phyloP scores from a whole-genome alignment of 805 yeast genomes.

The Starmerella ratchasimensis region DNA sequence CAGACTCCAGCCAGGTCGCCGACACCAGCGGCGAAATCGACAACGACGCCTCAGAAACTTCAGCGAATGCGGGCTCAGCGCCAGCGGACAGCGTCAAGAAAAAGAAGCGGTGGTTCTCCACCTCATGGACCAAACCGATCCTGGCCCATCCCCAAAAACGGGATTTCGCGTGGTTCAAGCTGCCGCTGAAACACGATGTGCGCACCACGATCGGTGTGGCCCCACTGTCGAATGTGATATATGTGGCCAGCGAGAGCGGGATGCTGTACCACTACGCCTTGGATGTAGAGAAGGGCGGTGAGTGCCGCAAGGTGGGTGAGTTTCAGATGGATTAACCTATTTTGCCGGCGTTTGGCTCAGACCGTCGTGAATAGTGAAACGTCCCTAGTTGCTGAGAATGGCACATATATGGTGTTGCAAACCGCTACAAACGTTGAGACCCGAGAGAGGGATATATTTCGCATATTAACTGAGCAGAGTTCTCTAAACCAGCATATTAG shows the following conservation, averaged over 20 bases:
- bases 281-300: conserved; percentile 85
- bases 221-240: conserved; percentile 23
- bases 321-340: conserved; percentile 23
- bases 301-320: conserved; percentile 67
- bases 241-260: conserved; percentile 70
- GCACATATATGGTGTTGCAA: too few relatives aligned
- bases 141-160: conserved; percentile 44
- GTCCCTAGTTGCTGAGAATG: too few relatives aligned
- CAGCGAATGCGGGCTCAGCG: not conserved
- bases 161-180: conserved; percentile 78
- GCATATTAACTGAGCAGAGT: too few relatives aligned
- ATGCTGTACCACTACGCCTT: conserved; percentile 65
- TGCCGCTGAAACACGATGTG: conserved; percentile 33
- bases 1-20: not conserved
- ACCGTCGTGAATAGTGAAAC: too few relatives aligned
- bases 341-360: too few relatives aligned
- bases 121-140: conserved; percentile 4
- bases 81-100: not conserved
- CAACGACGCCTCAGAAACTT: not conserved
- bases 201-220: conserved; percentile 30
- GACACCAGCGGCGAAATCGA: not conserved
- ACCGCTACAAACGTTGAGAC: too few relatives aligned
- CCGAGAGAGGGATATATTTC: too few relatives aligned
- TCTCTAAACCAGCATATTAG: too few relatives aligned
- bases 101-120: conserved; percentile 11